A percentile compares a stretch with the other conserved stretches of the same genome.
phyloP scores from a whole-genome alignment of 345 rosid genomes.

The Limnanthes douglasii region DNA sequence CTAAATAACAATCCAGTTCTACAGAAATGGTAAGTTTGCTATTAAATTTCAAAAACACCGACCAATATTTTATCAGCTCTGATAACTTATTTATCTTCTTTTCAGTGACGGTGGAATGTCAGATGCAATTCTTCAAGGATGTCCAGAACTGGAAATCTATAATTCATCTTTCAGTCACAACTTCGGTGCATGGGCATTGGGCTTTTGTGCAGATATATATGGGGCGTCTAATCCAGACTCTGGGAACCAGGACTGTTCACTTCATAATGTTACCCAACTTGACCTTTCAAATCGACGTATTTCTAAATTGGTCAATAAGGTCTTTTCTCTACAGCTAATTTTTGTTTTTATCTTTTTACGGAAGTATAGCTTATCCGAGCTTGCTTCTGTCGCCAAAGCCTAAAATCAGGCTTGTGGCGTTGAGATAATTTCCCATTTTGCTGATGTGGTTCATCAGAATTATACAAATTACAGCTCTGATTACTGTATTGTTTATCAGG shows the following conservation, averaged over 20 bases:
- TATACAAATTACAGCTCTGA: background rate
- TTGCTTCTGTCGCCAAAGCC: too few relatives aligned
- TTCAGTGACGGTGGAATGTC: conserved; percentile 32
- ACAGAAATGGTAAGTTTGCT: conserved; percentile 31
- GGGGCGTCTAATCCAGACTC: conserved; percentile 52
- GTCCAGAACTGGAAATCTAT: conserved; percentile 61
- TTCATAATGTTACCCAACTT: conserved; percentile 49
- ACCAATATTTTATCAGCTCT: too few relatives aligned
- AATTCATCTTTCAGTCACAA: conserved; percentile 56
- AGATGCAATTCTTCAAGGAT: conserved; percentile 38
- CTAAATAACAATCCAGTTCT: conserved; percentile 63
- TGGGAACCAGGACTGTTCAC: conserved; percentile 19
- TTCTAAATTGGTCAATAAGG: conserved; percentile 62
- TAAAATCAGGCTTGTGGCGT: too few relatives aligned
- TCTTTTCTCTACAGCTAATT: conserved; percentile 6
- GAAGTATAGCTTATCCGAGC: conserved; percentile 1
- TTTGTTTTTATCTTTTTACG: background rate
- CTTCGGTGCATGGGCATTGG: conserved; percentile 80
- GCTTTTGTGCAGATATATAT: conserved; percentile 55
- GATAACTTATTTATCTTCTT: conserved; percentile 8
- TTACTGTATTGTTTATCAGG: conserved; percentile 23
- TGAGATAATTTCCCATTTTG: background rate
- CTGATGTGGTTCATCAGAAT: background rate
- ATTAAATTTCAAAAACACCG: too few relatives aligned
- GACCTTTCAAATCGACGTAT: conserved; percentile 65